Conservation (phyloP, 768 basidiomycete genomes). For the Suillus spraguei region DNA sequence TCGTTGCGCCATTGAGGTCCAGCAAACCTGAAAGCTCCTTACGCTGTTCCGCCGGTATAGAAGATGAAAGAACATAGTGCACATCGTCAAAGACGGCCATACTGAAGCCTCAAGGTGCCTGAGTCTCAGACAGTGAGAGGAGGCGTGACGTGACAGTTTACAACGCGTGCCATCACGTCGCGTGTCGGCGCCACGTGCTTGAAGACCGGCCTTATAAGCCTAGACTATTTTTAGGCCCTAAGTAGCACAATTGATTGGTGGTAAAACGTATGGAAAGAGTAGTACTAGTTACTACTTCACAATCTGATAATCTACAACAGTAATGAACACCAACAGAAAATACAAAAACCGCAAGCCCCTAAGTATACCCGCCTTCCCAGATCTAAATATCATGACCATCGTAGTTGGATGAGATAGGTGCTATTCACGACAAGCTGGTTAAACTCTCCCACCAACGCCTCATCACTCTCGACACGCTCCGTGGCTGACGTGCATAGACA, state of each 20-base stretch:
- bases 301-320: background rate
- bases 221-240: no score
- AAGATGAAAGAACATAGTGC: constrained; percentile 51
- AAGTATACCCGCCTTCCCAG: background rate
- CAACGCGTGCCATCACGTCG: constrained; percentile 10
- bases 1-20: constrained; percentile 53
- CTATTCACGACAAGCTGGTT: background rate
- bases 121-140: constrained; percentile 1
- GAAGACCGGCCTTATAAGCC: background rate
- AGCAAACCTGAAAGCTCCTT: constrained; percentile 51
- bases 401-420: no score
- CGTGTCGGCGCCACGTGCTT: background rate
- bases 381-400: background rate
- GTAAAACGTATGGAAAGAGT: background rate
- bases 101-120: constrained; percentile 1
- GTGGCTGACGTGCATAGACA: constrained; percentile 20
- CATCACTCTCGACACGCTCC: constrained; percentile 35
- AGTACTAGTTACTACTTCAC: background rate
- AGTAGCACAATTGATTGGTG: background rate
- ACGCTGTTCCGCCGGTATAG: constrained; percentile 43
- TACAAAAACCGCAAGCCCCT: background rate
- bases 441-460: constrained; percentile 17
- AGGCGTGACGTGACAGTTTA: constrained; percentile 9
- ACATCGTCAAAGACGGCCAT: constrained; percentile 45
- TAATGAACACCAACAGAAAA: background rate